Evolutionary conservation across 2,329 filamentous ascomycete species (phyloP).

Genomic region (Arthroderma sp.): DNA sequence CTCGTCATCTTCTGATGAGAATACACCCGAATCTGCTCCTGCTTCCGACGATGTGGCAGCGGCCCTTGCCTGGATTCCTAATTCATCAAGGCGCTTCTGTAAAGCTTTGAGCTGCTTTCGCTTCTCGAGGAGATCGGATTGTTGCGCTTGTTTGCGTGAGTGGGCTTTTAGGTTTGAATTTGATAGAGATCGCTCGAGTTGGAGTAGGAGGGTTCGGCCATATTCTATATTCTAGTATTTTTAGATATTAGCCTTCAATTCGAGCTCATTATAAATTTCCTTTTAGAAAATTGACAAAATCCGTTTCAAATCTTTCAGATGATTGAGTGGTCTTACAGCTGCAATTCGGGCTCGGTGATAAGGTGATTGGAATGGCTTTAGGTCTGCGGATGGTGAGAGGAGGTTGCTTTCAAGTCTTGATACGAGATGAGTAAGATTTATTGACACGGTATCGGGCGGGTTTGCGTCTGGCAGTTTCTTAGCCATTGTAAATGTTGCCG

Average conservation of each 20-base stretch:
- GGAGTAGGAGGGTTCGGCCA: constrained; percentile 28
- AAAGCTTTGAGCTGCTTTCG: constrained; percentile 22
- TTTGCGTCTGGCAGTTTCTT: constrained; percentile 8
- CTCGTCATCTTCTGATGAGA: constrained; percentile 12
- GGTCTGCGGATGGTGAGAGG: constrained; percentile 25
- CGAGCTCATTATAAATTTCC: background rate
- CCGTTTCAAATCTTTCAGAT: background rate
- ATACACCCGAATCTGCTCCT: constrained; percentile 6
- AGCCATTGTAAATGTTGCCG: constrained; percentile 6
- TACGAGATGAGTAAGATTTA: constrained; percentile 31
- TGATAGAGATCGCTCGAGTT: constrained; percentile 28
- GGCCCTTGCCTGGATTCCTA: constrained; percentile 16
- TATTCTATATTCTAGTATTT: constrained; percentile 31
- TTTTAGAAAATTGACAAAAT: background rate
- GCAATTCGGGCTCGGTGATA: constrained; percentile 30
- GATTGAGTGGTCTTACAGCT: constrained; percentile 20
- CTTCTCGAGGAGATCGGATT: constrained; percentile 28
- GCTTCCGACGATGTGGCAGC: constrained; percentile 1
- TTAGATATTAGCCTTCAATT: no score
- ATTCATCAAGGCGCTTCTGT: constrained; percentile 21
- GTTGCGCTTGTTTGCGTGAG: constrained; percentile 23
- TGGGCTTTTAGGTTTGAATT: constrained; percentile 25
- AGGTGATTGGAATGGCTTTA: constrained; percentile 25
- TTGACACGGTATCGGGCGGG: constrained; percentile 20
- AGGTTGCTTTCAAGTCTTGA: constrained; percentile 31